phyloP scores from a whole-genome alignment of 208 protist genomes.

The Leishmania major region DNA sequence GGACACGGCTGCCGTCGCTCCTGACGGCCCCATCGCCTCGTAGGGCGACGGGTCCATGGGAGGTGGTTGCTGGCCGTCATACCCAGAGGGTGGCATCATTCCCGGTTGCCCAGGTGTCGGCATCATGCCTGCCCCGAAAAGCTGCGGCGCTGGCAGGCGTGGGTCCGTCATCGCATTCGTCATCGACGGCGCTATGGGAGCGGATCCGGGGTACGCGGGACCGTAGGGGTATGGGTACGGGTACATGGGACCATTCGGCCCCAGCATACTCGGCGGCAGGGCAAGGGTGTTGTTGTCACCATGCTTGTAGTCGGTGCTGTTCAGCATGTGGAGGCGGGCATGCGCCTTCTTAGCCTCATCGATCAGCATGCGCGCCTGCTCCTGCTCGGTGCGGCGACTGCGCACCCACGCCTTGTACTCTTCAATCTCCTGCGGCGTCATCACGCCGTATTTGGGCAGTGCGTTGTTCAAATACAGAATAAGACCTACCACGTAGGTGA shows the following conservation, averaged over 20 bases:
- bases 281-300: constrained; percentile 2
- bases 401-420: constrained; percentile 82
- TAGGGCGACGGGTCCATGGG: background rate
- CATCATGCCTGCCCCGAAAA: constrained; percentile 30
- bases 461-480: constrained; percentile 72
- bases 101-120: constrained; percentile 7
- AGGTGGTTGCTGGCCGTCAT: background rate
- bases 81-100: constrained; percentile 3
- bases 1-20: background rate
- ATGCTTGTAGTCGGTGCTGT: constrained; percentile 21
- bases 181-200: background rate
- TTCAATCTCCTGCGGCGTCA: constrained; percentile 66
- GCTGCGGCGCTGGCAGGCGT: constrained; percentile 23
- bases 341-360: constrained; percentile 60
- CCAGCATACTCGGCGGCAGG: constrained; percentile 8
- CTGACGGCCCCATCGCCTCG: constrained; percentile 6
- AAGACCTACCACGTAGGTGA: constrained; percentile 50
- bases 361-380: constrained; percentile 47
- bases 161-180: background rate
- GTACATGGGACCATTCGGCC: constrained; percentile 12
- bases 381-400: constrained; percentile 34
- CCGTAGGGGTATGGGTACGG: constrained; percentile 6
- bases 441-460: constrained; percentile 78
- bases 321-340: constrained; percentile 53
- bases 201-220: background rate